Evolutionary conservation across 2,329 filamentous ascomycete species (phyloP).

Genomic region (Calonectria leucothoes): DNA sequence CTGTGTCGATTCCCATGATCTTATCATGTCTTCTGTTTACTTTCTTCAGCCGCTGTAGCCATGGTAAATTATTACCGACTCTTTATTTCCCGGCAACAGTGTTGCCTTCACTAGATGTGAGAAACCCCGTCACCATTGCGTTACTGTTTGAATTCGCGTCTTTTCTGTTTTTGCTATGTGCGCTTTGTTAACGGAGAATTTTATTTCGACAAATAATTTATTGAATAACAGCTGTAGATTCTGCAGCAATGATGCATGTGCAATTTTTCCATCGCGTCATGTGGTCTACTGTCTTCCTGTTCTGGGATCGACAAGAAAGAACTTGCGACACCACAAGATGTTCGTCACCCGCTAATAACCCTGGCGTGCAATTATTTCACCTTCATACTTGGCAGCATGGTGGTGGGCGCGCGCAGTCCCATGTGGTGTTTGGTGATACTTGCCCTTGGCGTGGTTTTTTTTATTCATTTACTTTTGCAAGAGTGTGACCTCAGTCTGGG

Average conservation of each 20-base stretch:
- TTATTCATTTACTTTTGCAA: not conserved
- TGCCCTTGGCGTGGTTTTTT: not conserved
- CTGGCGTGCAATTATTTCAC: not conserved
- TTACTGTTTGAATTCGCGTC: not conserved
- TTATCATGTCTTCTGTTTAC: not conserved
- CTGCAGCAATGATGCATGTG: not conserved
- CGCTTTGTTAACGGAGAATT: not conserved
- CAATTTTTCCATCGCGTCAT: not conserved
- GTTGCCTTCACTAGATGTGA: not conserved
- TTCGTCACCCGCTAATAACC: not conserved
- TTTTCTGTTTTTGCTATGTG: not conserved
- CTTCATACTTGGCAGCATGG: not conserved
- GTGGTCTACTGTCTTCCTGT: too few relatives aligned
- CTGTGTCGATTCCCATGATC: not conserved
- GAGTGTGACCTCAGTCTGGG: not conserved
- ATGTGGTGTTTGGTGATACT: not conserved
- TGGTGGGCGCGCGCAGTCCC: not conserved
- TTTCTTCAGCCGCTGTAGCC: not conserved
- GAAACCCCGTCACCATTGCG: not conserved
- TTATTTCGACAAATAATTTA: not conserved
- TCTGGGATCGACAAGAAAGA: not conserved
- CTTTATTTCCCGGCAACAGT: conserved; percentile 12
- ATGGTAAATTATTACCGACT: not conserved
- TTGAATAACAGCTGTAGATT: not conserved
- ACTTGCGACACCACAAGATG: not conserved